Evolutionary conservation across 306 rosid genomes (phyloP), one percentile per base, ranked within the genome.

Genomic region (Prunus campanulata): DNA sequence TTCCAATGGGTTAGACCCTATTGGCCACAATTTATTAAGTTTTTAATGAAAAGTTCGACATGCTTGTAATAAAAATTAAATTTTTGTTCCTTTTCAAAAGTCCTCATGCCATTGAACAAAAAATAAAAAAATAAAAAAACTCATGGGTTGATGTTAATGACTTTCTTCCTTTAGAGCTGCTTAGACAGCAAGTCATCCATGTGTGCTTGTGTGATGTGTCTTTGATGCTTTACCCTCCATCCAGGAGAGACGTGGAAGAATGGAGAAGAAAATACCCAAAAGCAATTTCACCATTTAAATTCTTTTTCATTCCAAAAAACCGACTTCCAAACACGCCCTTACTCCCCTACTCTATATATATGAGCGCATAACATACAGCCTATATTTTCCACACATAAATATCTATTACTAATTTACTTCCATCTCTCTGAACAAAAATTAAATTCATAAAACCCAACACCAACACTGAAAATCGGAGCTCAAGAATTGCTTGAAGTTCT

Each of bases 141-240:
- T 14, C 44, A 15, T 62, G 44, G 42, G 0, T 14, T 62, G 35
- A 57, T 15, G 56, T 27, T 9, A 49, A 46, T n/a, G 35, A 24
- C 1, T 44, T 6, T 51, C 10, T 13, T 55, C 16, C 66, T 22
- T 72, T 42, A 29, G 0, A 39, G 46, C 59, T 77, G 56, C 85
- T 81, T 81, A 56, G 71, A 25, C 70, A 81, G 30, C 85, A 81
- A 81, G 81, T 81, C 57, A 68, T 29, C 74, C 52, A 5, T 22
- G 15, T 47, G 78, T 25, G 56, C 27, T 44, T 10, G 14, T 0
- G 1, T 39, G 46, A 29, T 5, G 16, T 42, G 15, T 42, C 7
- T 32, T 8, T 47, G 52, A 29, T 6, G 19, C 73, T 42, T 29
- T 24, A 49, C 66, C 44, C 57, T 68, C 30, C 57, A 13, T 70